phyloP scores from a whole-genome alignment of 2,329 filamentous ascomycete genomes.

The Penicillium sp. region DNA sequence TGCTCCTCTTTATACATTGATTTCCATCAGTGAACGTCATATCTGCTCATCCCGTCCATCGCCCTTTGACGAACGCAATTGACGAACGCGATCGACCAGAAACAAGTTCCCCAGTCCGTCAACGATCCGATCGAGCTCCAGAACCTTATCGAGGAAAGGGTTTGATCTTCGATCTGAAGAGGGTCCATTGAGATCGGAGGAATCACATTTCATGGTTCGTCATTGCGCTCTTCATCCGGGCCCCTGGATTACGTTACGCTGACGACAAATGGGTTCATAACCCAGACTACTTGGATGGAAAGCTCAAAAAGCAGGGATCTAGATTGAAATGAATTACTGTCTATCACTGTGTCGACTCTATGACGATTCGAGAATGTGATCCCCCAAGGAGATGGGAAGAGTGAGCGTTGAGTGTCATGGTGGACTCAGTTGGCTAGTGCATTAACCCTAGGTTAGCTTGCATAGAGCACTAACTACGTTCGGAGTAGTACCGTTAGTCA shows the following conservation, averaged over 20 bases:
- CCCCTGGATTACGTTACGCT: conserved; percentile 4
- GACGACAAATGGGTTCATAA: neutral
- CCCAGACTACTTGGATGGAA: neutral
- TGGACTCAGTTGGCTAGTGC: neutral
- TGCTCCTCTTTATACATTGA: neutral
- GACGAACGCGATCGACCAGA: conserved; percentile 4
- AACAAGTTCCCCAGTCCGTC: neutral
- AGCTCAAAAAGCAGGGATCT: neutral
- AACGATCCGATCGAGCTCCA: neutral
- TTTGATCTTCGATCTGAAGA: conserved; percentile 2
- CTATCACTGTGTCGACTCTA: neutral
- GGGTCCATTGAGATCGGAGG: neutral
- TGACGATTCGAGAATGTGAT: conserved; percentile 6
- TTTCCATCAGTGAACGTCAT: neutral
- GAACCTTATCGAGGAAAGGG: conserved; percentile 3
- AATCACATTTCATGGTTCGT: conserved; percentile 1
- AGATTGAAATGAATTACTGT: neutral
- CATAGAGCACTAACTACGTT: neutral
- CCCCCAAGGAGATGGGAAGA: neutral
- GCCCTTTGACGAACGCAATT: neutral
- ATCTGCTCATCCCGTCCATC: neutral
- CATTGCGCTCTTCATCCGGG: neutral
- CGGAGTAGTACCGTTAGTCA: too few species aligned
- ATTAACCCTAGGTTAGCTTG: neutral
- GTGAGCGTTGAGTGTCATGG: neutral